Conservation (phyloP, 1,139 yeast species). For the Pichia sp. region DNA sequence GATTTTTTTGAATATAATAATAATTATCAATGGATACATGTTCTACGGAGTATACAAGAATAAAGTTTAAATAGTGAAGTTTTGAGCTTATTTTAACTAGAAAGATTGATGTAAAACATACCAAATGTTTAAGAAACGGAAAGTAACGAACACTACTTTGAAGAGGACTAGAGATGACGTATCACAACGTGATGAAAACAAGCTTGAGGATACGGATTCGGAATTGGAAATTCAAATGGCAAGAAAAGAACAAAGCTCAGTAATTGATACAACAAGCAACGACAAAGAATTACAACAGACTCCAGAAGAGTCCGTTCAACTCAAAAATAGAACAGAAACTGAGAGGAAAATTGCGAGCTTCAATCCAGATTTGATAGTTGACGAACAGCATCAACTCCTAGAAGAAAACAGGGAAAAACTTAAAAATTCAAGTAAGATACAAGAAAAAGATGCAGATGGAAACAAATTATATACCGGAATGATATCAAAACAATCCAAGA, state of each 20-base stretch:
- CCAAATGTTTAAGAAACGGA: conserved; percentile 13
- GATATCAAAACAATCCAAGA: conserved; percentile 20
- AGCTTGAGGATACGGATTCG: not conserved
- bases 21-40: too few species aligned
- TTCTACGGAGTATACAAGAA: too few species aligned
- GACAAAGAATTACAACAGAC: not conserved
- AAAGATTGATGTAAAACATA: too few species aligned
- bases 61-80: too few species aligned
- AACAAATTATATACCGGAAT: conserved; percentile 33
- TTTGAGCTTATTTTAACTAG: too few species aligned
- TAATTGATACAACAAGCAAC: not conserved
- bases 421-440: conserved; percentile 7
- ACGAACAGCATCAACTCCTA: conserved; percentile 28
- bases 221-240: not conserved
- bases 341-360: too few species aligned
- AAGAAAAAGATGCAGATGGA: conserved; percentile 19
- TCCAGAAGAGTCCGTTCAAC: not conserved
- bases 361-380: conserved; percentile 28
- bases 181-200: not conserved
- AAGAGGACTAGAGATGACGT: not conserved
- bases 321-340: conserved; percentile 3
- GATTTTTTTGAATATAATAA: too few species aligned
- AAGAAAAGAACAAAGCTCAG: too few species aligned
- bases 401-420: conserved; percentile 8
- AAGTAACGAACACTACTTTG: not conserved